Conservation (phyloP, 176 grass and related monocot genomes). For the Oryza meyeriana region DNA sequence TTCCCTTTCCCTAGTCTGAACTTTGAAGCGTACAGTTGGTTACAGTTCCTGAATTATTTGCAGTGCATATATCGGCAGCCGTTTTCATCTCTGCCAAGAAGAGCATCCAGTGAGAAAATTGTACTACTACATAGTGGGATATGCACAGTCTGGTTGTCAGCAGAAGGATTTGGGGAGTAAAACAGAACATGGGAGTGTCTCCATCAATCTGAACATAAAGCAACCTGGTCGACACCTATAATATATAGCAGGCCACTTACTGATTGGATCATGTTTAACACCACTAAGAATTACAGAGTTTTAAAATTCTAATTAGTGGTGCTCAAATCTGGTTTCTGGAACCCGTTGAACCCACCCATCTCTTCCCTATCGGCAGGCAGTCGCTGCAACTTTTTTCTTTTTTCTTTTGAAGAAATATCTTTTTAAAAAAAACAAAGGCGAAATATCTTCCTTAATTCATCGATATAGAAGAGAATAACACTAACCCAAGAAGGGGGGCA, state of each 20-base stretch:
- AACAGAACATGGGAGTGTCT: constrained; percentile 1
- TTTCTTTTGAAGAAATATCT: background rate
- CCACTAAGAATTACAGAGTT: background rate
- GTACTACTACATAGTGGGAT: background rate
- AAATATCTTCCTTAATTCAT: background rate
- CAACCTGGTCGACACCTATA: background rate
- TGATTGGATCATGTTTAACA: background rate
- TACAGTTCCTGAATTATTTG: constrained; percentile 32
- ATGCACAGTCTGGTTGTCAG: background rate
- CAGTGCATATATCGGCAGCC: background rate
- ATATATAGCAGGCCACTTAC: background rate
- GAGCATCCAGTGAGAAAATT: background rate
- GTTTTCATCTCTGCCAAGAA: constrained; percentile 9
- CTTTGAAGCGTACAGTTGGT: constrained; percentile 33
- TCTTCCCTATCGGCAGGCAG: background rate
- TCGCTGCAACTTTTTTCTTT: background rate
- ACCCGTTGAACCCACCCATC: background rate
- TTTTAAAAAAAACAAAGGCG: background rate
- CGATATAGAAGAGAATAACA: background rate
- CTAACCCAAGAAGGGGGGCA: background rate
- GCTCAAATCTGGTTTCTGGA: background rate
- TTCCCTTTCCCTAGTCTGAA: background rate
- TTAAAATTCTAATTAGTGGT: background rate
- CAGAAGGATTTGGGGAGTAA: background rate
- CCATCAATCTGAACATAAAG: background rate